Evolutionary conservation across 371 early-diverging fungal genomes (phyloP).

Genomic region (Mortierella sp.): DNA sequence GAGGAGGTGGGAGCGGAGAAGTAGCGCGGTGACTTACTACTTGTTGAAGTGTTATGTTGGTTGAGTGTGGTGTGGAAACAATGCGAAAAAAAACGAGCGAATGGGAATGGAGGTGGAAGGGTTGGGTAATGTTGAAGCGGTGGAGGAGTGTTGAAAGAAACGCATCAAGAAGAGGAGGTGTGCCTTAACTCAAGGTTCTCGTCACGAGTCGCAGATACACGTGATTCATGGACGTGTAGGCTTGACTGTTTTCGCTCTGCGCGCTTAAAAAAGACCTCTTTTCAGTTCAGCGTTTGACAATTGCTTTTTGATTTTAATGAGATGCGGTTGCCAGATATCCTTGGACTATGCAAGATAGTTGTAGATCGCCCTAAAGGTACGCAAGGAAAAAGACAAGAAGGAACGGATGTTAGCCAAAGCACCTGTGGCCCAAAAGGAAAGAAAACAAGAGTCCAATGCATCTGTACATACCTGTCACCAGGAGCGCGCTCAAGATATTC

Average conservation of each 20-base stretch:
- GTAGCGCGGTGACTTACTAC: background rate
- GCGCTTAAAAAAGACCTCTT: no score
- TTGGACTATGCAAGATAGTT: slow-evolving; percentile 39
- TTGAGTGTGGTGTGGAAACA: background rate
- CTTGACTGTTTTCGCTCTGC: background rate
- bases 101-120: background rate
- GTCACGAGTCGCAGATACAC: background rate
- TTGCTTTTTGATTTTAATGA: background rate
- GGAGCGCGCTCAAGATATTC: slow-evolving; percentile 85
- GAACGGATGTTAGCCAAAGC: background rate
- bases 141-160: background rate
- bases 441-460: background rate
- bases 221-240: background rate
- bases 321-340: background rate
- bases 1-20: background rate
- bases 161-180: background rate
- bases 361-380: slow-evolving; percentile 37
- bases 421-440: background rate
- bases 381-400: background rate
- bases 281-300: no score
- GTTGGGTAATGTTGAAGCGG: background rate
- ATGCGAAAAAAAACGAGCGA: background rate
- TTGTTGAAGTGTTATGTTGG: background rate
- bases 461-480: slow-evolving; percentile 69
- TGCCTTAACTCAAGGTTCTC: background rate